phyloP scores from a whole-genome alignment of 129 eudicot species.

The Centella asiatica region DNA sequence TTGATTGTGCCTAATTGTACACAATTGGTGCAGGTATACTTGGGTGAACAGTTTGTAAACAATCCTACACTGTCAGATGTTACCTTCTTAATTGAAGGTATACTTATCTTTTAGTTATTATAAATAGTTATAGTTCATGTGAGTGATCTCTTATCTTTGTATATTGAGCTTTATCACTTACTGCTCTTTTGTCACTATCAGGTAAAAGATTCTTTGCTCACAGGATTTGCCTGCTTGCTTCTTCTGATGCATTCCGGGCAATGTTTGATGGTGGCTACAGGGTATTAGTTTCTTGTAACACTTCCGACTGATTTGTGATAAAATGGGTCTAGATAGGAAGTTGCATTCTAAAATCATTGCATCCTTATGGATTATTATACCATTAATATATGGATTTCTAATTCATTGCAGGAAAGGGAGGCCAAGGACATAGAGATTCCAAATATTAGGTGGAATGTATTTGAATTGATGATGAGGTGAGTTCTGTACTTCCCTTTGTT shows the following conservation, averaged over 20 bases:
- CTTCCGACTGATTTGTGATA: not conserved
- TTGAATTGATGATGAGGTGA: constrained; percentile 95
- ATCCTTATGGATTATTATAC: not conserved
- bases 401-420: constrained; percentile 62
- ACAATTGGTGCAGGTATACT: constrained; percentile 53
- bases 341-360: not conserved
- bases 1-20: too few relatives aligned
- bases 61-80: constrained; percentile 74
- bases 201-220: constrained; percentile 85
- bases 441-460: constrained; percentile 79
- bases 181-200: constrained; percentile 16
- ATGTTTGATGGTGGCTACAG: constrained; percentile 93
- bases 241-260: constrained; percentile 94
- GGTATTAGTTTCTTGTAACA: constrained; percentile 25
- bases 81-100: constrained; percentile 85
- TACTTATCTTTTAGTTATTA: not conserved
- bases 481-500: not conserved
- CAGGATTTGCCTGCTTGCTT: constrained; percentile 83
- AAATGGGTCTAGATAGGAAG: not conserved
- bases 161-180: not conserved
- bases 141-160: not conserved
- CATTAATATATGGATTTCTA: constrained; percentile 2
- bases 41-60: constrained; percentile 85
- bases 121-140: not conserved
- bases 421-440: constrained; percentile 81